Evolutionary conservation across 108 stramenopile species (phyloP), one percentile per base, ranked within the genome.

Genomic region (Skeletonema grethae): DNA sequence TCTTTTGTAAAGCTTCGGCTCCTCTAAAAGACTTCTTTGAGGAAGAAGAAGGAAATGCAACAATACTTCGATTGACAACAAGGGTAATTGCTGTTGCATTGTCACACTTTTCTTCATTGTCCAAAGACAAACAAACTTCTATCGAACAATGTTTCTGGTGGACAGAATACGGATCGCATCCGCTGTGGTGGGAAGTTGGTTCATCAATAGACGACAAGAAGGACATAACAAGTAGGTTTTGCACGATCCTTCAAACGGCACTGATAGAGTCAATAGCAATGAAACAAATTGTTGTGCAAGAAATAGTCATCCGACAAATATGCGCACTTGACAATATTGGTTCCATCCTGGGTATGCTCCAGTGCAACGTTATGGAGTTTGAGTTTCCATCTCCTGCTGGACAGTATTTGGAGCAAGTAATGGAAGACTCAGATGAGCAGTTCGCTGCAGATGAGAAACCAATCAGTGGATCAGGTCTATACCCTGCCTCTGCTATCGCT

Each of bases 361-460:
- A 77, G 43, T 72, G 76, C 50, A 72, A 77, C 22, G 76, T 71
- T 1, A 72, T 77, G 76, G 55, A 77, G 34, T 57, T 59, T 32
- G 25, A 35, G 38, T 77, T 55, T 41, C 76, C 61, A 10, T 71
- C 70, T 3, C 76, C 76, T 5, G 13, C 35, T 5, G 32, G 31
- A 65, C 76, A 77, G 35, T 77, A 45, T 22, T 1, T 45, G n/a
- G 50, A 56, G 34, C 65, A 66, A 24, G 13, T 55, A 9, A 25
- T 66, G 0, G 56, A 58, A 24, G 65, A 65, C 31, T 29, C 24
- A 0, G n/a, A 4, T 15, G 15, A 50, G 24, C 20, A 65, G 68
- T 20, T 53, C 9, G 50, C 22, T 53, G 20, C 22, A 35, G 34
- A 35, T 20, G 18, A 7, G 60, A 16, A 61, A 25, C 16, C 60